Conservation (phyloP, 306 rosid species). For the Urtica urens region DNA sequence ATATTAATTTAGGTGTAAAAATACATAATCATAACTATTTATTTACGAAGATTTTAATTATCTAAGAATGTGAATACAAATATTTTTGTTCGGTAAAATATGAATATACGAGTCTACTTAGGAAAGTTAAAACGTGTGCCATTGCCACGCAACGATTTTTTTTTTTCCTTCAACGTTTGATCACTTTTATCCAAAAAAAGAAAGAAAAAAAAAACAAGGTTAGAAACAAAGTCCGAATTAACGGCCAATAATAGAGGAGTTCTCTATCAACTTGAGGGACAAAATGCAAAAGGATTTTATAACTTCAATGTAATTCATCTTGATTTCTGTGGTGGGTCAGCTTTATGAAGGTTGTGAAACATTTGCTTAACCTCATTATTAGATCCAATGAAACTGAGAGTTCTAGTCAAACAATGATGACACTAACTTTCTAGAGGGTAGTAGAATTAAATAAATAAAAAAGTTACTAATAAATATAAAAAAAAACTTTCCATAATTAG, state of each 20-base stretch:
- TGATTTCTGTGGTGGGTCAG: constrained; percentile 7
- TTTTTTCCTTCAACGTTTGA: constrained; percentile 3
- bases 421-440: constrained; percentile 30
- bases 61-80: too few species aligned
- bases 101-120: too few species aligned
- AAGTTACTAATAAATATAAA: too few species aligned
- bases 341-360: constrained; percentile 18
- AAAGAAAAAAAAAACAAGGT: background rate
- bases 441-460: too few species aligned
- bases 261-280: constrained; percentile 32
- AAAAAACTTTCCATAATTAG: constrained; percentile 41
- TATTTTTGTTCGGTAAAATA: too few species aligned
- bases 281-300: constrained; percentile 17
- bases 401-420: constrained; percentile 38
- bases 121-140: too few species aligned
- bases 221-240: constrained; percentile 41
- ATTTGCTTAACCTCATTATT: constrained; percentile 21
- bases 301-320: constrained; percentile 19
- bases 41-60: too few species aligned
- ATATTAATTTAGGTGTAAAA: too few species aligned
- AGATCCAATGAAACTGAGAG: constrained; percentile 26
- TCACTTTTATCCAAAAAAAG: background rate
- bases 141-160: too few species aligned
- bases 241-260: constrained; percentile 38
- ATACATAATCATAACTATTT: too few species aligned